A percentile compares a stretch with the other conserved stretches of the same genome.
Conservation (phyloP, 495 filamentous ascomycete genomes). For the Trichocladium antarcticum region DNA sequence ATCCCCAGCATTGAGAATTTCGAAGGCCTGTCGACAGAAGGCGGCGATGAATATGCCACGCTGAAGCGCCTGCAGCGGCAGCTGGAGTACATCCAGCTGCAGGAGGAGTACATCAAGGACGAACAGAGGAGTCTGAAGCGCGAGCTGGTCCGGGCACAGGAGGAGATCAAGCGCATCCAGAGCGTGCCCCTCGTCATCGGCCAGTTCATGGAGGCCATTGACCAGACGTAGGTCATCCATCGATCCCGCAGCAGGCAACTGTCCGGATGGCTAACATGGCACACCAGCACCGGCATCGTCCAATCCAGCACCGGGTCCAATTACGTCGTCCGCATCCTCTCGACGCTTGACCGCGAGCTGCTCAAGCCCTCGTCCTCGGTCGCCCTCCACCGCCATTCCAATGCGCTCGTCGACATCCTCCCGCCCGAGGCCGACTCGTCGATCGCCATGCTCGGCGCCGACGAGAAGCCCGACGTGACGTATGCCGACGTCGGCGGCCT, state of each 20-base stretch:
- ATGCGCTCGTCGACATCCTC: constrained; percentile 94
- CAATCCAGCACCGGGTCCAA: constrained; percentile 97
- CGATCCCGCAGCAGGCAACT: neutral
- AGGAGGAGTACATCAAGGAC: constrained; percentile 99
- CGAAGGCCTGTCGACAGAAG: constrained; percentile 69
- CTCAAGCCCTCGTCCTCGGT: constrained; percentile 97
- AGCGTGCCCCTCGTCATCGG: constrained; percentile 96
- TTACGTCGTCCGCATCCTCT: constrained; percentile 96
- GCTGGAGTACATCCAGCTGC: constrained; percentile 95
- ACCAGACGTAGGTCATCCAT: constrained; percentile 75
- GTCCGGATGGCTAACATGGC: neutral
- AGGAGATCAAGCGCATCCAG: constrained; percentile 99
- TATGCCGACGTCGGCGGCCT: constrained; percentile 96
- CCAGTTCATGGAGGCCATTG: constrained; percentile 99
- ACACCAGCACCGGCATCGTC: constrained; percentile 84
- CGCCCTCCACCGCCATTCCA: constrained; percentile 93
- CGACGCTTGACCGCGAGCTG: constrained; percentile 93
- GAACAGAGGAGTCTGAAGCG: constrained; percentile 96
- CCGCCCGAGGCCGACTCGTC: constrained; percentile 96
- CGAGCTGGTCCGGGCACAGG: constrained; percentile 92
- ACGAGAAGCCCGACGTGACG: constrained; percentile 97
- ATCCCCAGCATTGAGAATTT: constrained; percentile 84
- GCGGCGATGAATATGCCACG: constrained; percentile 84
- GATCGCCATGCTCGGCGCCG: constrained; percentile 91
- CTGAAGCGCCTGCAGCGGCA: constrained; percentile 93